Conservation (phyloP, 2,329 filamentous ascomycete genomes). For the Colletotrichum sp. region DNA sequence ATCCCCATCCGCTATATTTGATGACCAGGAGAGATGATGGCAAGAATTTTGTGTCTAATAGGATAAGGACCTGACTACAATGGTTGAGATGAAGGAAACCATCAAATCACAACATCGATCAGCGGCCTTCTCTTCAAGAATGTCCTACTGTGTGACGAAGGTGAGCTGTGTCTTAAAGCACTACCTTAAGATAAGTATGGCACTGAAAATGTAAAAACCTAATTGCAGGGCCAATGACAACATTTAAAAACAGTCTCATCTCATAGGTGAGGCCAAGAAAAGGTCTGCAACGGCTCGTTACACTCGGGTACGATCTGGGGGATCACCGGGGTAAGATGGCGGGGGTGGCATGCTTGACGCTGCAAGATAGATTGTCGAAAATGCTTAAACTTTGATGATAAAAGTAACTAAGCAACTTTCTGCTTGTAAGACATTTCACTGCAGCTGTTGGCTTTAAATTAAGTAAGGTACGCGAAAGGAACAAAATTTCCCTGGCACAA, state of each 20-base stretch:
- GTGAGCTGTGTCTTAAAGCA: neutral
- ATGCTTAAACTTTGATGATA: neutral
- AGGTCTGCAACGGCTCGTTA: neutral
- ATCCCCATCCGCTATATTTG: neutral
- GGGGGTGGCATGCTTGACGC: neutral
- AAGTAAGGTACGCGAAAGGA: no score
- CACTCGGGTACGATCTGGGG: neutral
- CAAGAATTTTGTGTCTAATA: neutral
- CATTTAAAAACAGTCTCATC: neutral
- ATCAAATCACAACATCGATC: neutral
- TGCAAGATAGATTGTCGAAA: neutral
- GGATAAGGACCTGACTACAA: neutral
- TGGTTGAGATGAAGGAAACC: neutral
- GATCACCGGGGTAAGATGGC: neutral
- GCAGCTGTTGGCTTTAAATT: no score
- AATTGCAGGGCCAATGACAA: neutral
- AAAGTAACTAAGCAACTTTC: neutral
- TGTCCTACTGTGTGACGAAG: neutral
- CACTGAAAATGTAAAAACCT: neutral
- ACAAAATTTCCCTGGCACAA: accelerated
- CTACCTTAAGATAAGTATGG: neutral
- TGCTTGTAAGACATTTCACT: neutral
- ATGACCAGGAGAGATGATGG: neutral
- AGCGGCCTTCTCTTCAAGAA: neutral
- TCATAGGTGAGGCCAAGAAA: neutral